Percentiles rank a stretch among this genome's conserved stretches.
Evolutionary conservation across 345 rosid genomes (phyloP).

Genomic region (Passiflora organensis): DNA sequence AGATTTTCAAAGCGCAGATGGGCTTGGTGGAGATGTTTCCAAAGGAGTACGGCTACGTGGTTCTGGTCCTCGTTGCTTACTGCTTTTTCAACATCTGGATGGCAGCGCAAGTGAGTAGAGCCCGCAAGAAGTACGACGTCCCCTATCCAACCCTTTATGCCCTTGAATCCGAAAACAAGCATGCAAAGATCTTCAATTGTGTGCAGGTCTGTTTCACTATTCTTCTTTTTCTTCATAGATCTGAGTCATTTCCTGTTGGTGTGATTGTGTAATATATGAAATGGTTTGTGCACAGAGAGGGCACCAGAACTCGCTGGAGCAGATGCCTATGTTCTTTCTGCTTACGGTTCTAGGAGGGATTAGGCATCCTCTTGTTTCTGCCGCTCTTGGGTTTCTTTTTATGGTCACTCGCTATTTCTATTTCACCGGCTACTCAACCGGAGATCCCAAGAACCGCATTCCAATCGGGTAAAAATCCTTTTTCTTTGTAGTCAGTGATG

Average conservation of each 20-base stretch:
- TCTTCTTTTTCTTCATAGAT: no score
- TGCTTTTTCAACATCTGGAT: slow-evolving; percentile 76
- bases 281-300: slow-evolving; percentile 54
- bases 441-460: slow-evolving; percentile 73
- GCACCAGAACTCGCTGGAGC: slow-evolving; percentile 83
- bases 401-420: slow-evolving; percentile 60
- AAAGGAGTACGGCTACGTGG: slow-evolving; percentile 79
- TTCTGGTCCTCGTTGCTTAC: slow-evolving; percentile 55
- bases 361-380: slow-evolving; percentile 56
- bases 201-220: slow-evolving; percentile 84
- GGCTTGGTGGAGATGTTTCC: slow-evolving; percentile 34
- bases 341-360: slow-evolving; percentile 73
- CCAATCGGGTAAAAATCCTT: slow-evolving; percentile 46
- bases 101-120: slow-evolving; percentile 53
- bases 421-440: slow-evolving; percentile 81
- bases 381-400: slow-evolving; percentile 49
- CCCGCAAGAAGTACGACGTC: slow-evolving; percentile 81
- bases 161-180: slow-evolving; percentile 71
- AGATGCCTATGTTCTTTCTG: slow-evolving; percentile 73
- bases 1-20: no score
- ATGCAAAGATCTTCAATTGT: slow-evolving; percentile 83
- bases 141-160: slow-evolving; percentile 76
- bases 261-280: no score
- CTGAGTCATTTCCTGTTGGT: no score
- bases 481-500: not conserved